phyloP scores from a whole-genome alignment of 257 asterid species.

The Jacaranda mimosifolia region DNA sequence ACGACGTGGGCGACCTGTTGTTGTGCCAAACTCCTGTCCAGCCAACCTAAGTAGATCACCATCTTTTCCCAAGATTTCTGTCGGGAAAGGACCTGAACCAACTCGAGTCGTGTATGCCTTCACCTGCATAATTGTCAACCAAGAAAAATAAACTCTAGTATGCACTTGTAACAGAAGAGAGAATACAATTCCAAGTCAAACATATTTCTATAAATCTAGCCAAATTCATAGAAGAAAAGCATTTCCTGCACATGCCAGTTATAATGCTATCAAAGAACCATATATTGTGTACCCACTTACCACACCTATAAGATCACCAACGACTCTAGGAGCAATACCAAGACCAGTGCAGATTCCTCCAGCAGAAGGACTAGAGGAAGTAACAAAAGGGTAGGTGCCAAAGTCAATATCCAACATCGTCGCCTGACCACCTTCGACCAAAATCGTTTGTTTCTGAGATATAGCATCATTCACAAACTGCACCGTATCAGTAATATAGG shows the following conservation, averaged over 20 bases:
- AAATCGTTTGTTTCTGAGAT: slow-evolving; percentile 64
- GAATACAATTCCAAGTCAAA: background rate
- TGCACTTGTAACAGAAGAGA: background rate
- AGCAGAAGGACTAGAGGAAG: slow-evolving; percentile 97
- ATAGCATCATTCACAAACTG: slow-evolving; percentile 85
- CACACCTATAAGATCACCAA: slow-evolving; percentile 97
- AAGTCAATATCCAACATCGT: slow-evolving; percentile 96
- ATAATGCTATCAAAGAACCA: background rate
- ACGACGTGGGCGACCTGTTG: slow-evolving; percentile 98
- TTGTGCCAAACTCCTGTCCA: slow-evolving; percentile 98
- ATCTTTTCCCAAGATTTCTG: slow-evolving; percentile 81
- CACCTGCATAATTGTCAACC: slow-evolving; percentile 62
- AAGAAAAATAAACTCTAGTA: background rate
- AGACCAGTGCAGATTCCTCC: slow-evolving; percentile 99
- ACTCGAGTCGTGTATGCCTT: slow-evolving; percentile 97
- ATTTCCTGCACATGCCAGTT: background rate
- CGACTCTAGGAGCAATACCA: slow-evolving; percentile 91
- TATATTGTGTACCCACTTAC: slow-evolving; percentile 52
- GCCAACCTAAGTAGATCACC: slow-evolving; percentile 86
- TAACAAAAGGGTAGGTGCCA: slow-evolving; percentile 96
- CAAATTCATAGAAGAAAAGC: slow-evolving; percentile 8
- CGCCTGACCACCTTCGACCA: slow-evolving; percentile 99
- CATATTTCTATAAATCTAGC: background rate
- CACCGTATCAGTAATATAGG: slow-evolving; percentile 85
- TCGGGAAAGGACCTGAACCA: slow-evolving; percentile 98